Percentiles rank a stretch among this genome's conserved stretches.
Evolutionary conservation across 805 yeast species (phyloP).

Genomic region (Cyberlindnera suaveolens): DNA sequence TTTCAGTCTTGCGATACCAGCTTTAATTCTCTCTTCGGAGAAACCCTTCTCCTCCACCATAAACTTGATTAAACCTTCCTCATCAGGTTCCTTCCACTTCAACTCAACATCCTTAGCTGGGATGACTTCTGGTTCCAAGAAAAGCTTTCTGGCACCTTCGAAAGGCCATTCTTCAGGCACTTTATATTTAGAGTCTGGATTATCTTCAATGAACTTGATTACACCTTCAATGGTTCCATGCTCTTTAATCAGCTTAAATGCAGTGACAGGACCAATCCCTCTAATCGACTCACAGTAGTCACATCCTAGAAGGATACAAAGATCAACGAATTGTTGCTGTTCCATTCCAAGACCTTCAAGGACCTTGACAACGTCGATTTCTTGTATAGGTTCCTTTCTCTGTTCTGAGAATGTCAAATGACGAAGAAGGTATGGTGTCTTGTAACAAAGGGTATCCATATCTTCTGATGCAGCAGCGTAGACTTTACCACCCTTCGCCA

Average conservation of each 20-base stretch:
- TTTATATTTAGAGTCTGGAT: slow-evolving; percentile 57
- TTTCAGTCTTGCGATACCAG: slow-evolving; percentile 79
- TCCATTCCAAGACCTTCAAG: slow-evolving; percentile 75
- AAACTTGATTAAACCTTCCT: slow-evolving; percentile 73
- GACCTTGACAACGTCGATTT: slow-evolving; percentile 61
- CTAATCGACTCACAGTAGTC: slow-evolving; percentile 94
- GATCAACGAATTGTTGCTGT: slow-evolving; percentile 71
- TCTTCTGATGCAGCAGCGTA: slow-evolving; percentile 98
- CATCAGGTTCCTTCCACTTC: slow-evolving; percentile 87
- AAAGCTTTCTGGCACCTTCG: slow-evolving; percentile 79
- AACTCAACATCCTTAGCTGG: slow-evolving; percentile 55
- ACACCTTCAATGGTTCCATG: slow-evolving; percentile 71
- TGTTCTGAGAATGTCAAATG: slow-evolving; percentile 94
- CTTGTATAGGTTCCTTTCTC: slow-evolving; percentile 86
- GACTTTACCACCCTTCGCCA: slow-evolving; percentile 85
- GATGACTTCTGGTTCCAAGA: slow-evolving; percentile 74
- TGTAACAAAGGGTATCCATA: slow-evolving; percentile 96
- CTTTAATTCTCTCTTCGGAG: slow-evolving; percentile 83
- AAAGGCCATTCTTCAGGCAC: slow-evolving; percentile 96
- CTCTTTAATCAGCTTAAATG: slow-evolving; percentile 80
- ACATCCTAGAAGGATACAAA: slow-evolving; percentile 92
- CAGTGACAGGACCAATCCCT: slow-evolving; percentile 96
- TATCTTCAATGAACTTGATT: slow-evolving; percentile 49
- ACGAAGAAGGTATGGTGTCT: slow-evolving; percentile 75
- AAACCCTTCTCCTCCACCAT: slow-evolving; percentile 88